Evolutionary conservation across 208 protist genomes (phyloP), one percentile per base, ranked within the genome.

Genomic region (Angomonas deanei): DNA sequence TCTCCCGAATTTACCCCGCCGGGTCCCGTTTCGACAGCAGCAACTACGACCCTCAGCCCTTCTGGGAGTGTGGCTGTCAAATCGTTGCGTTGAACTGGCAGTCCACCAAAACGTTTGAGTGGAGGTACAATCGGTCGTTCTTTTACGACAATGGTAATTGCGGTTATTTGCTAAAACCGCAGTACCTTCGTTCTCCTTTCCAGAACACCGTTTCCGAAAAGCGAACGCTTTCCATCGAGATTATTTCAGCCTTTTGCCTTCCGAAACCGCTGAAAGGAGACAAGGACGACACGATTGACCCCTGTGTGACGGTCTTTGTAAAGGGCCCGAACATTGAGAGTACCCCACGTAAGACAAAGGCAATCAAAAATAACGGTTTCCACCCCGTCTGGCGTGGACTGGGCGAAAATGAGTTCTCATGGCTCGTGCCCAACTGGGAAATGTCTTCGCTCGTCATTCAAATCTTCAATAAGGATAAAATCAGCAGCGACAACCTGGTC

Each of bases 161-260:
- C 66, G 95, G 96, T 6, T 99, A 97, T 71, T 50, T 98, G 30
- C 81, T 98, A 31, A 98, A 98, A 75, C 96, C 96, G 2, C 59
- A 63, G 1, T 69, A 78, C 56, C 58, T 97, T 31, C 74, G 80
- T 0, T 61, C 70, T n/a, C 17, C 65, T 5, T 64, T 32, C n/a
- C 32, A 17, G 33, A 26, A 46, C 26, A 13, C 34, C 24, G 39
- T 38, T n/a, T 42, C 54, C 15, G 61, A 74, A 27, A 57, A 59
- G 38, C 66, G 81, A 26, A 71, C 28, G 46, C 38, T 93, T 19
- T 74, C 50, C 4, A 57, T 87, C 26, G 80, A 84, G 60, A 50
- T 93, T 28, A 81, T 93, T 33, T 90, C 80, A 3, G 86, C 55
- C 27, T 88, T 85, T 66, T 86, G 75, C 49, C 70, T 93, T 19